These are phyloP conservation scores for Phytophthora ramorum DNA, from an alignment of 352 stramenopile species.

Conservation along the genomic window DNA sequence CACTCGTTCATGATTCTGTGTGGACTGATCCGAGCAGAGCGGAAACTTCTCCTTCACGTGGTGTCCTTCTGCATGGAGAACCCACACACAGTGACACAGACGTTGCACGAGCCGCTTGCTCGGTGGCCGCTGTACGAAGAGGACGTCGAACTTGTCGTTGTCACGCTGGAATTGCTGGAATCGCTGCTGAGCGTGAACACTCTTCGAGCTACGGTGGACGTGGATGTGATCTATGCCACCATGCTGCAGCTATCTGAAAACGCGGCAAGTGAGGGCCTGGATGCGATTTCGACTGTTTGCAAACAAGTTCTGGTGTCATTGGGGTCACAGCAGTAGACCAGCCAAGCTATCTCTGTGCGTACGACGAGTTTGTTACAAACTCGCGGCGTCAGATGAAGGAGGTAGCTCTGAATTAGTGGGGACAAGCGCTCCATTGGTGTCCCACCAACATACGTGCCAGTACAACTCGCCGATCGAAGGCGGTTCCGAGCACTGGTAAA, in stretches of 20 bases:
- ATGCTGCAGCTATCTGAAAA: conserved; percentile 58
- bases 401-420: conserved; percentile 18
- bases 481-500: conserved; percentile 43
- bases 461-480: conserved; percentile 54
- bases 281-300: conserved; percentile 49
- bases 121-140: conserved; percentile 75
- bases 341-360: neutral
- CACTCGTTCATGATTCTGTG: conserved; percentile 59
- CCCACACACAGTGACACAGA: conserved; percentile 43
- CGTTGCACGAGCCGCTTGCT: conserved; percentile 52
- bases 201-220: conserved; percentile 46
- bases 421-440: conserved; percentile 38
- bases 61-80: conserved; percentile 47
- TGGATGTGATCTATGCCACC: conserved; percentile 53
- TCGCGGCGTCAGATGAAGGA: conserved; percentile 11
- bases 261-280: conserved; percentile 49
- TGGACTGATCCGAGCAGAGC: conserved; percentile 39
- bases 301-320: conserved; percentile 43
- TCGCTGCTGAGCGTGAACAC: conserved; percentile 40
- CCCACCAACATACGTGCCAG: conserved; percentile 62
- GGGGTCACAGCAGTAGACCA: conserved; percentile 24
- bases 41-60: conserved; percentile 47
- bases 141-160: conserved; percentile 61
- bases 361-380: conserved; percentile 1
- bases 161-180: conserved; percentile 57